Evolutionary conservation across 176 grass and related monocot species (phyloP).

Genomic region (Carex pumila): DNA sequence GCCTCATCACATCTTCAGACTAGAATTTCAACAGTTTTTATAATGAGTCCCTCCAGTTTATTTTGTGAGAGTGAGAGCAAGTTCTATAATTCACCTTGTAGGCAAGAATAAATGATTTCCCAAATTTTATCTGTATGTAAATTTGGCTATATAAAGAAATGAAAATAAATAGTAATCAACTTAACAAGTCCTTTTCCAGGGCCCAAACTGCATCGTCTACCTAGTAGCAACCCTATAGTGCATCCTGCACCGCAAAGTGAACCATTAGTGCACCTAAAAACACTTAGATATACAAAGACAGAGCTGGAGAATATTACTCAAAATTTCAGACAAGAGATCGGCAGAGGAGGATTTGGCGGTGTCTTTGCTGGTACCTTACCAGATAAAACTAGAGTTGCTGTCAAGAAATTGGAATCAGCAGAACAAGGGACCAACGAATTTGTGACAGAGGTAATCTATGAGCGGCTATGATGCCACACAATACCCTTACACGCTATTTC

Average conservation of each 20-base stretch:
- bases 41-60: not conserved
- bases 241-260: not conserved
- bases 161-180: not conserved
- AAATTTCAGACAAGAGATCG: slow-evolving; percentile 16
- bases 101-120: not conserved
- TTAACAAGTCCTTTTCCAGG: not conserved
- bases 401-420: slow-evolving; percentile 20
- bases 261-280: not conserved
- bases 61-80: not conserved
- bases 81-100: too few relatives aligned
- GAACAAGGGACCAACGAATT: slow-evolving; percentile 23
- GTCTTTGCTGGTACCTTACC: slow-evolving; percentile 19
- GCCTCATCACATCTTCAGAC: not conserved
- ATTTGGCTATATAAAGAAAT: not conserved
- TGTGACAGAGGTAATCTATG: slow-evolving; percentile 21
- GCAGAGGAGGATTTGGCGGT: slow-evolving; percentile 20
- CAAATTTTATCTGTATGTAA: not conserved
- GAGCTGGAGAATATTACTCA: slow-evolving; percentile 23
- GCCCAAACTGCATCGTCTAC: not conserved
- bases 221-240: not conserved
- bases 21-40: not conserved
- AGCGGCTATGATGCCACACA: not conserved
- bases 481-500: not conserved
- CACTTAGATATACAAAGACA: not conserved
- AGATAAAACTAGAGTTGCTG: slow-evolving; percentile 25